These are phyloP conservation scores for Linum lewisii DNA, from an alignment of 345 rosid genomes.

Conservation along the genomic window DNA sequence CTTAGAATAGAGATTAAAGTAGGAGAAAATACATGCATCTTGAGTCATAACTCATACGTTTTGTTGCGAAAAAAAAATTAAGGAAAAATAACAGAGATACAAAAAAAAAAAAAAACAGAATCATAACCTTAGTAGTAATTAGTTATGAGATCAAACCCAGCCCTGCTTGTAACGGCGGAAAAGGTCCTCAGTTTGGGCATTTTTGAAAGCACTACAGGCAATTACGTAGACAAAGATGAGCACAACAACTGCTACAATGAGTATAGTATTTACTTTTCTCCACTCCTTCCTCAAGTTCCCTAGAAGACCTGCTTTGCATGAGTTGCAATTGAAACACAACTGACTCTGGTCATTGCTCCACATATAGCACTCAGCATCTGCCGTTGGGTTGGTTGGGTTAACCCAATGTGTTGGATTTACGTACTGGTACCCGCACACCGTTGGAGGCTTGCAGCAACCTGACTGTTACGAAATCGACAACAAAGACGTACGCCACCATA, in stretches of 20 bases:
- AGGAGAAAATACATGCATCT: no score
- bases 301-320: slow-evolving; percentile 49
- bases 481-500: no score
- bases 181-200: neutral
- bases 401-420: neutral
- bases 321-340: slow-evolving; percentile 43
- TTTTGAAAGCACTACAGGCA: slow-evolving; percentile 9
- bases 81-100: no score
- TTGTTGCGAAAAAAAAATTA: no score
- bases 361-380: slow-evolving; percentile 28
- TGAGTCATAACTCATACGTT: no score
- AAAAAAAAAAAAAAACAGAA: no score
- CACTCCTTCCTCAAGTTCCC: slow-evolving; percentile 30
- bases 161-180: neutral
- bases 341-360: slow-evolving; percentile 40
- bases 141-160: neutral
- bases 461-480: neutral
- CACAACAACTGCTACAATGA: slow-evolving; percentile 7
- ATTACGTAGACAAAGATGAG: slow-evolving; percentile 12
- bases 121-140: no score
- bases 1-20: no score
- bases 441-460: slow-evolving; percentile 5
- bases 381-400: neutral
- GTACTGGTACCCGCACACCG: neutral
- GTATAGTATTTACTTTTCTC: slow-evolving; percentile 24